Evolutionary conservation across 352 stramenopile genomes (phyloP).

Genomic region (Plasmopara halstedii): DNA sequence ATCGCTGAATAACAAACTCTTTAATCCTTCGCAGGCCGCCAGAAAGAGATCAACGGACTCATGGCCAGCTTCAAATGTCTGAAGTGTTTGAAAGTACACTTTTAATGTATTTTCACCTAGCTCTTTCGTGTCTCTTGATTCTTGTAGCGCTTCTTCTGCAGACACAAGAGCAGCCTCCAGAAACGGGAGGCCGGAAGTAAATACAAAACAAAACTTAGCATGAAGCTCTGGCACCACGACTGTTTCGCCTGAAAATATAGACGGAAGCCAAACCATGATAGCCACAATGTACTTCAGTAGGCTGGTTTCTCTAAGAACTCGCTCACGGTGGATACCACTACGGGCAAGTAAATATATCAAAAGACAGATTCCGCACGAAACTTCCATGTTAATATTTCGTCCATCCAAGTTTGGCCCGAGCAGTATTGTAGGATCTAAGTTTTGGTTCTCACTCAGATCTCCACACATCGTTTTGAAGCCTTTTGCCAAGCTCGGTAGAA

Average conservation of each 20-base stretch:
- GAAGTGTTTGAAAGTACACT: conserved; percentile 31
- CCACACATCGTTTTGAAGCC: conserved; percentile 22
- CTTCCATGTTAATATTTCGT: conserved; percentile 29
- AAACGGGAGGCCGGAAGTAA: conserved; percentile 38
- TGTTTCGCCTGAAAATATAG: conserved; percentile 26
- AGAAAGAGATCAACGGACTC: conserved; percentile 32
- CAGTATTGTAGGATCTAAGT: conserved; percentile 12
- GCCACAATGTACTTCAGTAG: conserved; percentile 24
- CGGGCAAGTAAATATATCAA: conserved; percentile 45
- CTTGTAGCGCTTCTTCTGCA: conserved; percentile 11
- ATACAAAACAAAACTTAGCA: conserved; percentile 28
- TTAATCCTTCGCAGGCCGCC: conserved; percentile 35
- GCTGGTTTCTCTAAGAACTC: conserved; percentile 31
- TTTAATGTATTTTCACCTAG: conserved; percentile 19
- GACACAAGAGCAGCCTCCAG: conserved; percentile 39
- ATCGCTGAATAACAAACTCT: conserved; percentile 32
- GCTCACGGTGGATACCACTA: conserved; percentile 27
- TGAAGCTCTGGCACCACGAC: conserved; percentile 15
- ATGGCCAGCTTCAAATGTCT: conserved; percentile 33
- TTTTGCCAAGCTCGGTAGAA: conserved; percentile 35
- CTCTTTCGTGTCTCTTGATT: conserved; percentile 7
- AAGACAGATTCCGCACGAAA: conserved; percentile 40
- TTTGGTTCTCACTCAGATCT: conserved; percentile 11
- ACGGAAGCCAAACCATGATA: conserved; percentile 39
- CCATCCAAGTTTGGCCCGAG: conserved; percentile 14